Evolutionary conservation across 768 basidiomycete species (phyloP).

Genomic region (Mycena amicta): DNA sequence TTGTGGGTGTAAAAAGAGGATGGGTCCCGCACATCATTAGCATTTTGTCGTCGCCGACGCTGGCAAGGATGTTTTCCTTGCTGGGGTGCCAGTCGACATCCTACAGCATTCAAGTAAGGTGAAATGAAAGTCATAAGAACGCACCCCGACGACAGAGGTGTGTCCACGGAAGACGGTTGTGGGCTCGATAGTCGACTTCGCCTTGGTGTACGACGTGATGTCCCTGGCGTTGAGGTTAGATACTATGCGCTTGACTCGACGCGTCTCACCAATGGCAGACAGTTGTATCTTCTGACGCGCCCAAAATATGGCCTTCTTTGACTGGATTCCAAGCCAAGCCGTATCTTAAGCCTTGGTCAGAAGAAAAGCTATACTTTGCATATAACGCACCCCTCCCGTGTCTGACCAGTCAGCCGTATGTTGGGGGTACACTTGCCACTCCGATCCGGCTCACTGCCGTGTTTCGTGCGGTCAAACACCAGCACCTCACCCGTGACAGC

Average conservation of each 20-base stretch:
- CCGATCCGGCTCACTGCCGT: constrained; percentile 88
- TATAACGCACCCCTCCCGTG: constrained; percentile 79
- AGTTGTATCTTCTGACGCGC: constrained; percentile 94
- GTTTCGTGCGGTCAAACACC: constrained; percentile 97
- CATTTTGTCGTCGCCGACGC: constrained; percentile 94
- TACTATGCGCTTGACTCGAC: constrained; percentile 3
- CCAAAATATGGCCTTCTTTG: constrained; percentile 82
- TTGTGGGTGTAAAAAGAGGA: constrained; percentile 6
- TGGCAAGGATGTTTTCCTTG: constrained; percentile 84
- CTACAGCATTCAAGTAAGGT: constrained; percentile 40
- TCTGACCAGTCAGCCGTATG: constrained; percentile 88
- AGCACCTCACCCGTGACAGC: constrained; percentile 87
- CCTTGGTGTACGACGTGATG: constrained; percentile 83
- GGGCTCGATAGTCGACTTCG: constrained; percentile 80
- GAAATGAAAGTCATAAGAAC: constrained; percentile 29
- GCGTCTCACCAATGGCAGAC: constrained; percentile 83
- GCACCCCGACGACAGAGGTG: constrained; percentile 86
- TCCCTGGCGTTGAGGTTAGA: constrained; percentile 64
- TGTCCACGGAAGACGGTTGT: constrained; percentile 85
- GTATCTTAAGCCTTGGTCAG: constrained; percentile 57
- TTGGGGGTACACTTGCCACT: constrained; percentile 87
- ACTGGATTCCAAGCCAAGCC: constrained; percentile 91
- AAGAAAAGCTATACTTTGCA: too few relatives aligned
- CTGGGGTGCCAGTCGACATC: constrained; percentile 96
- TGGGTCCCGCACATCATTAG: constrained; percentile 78